These are phyloP conservation scores for Alternaria novae-zelandiae DNA, from an alignment of 2,329 filamentous ascomycete genomes.

Conservation along the genomic window DNA sequence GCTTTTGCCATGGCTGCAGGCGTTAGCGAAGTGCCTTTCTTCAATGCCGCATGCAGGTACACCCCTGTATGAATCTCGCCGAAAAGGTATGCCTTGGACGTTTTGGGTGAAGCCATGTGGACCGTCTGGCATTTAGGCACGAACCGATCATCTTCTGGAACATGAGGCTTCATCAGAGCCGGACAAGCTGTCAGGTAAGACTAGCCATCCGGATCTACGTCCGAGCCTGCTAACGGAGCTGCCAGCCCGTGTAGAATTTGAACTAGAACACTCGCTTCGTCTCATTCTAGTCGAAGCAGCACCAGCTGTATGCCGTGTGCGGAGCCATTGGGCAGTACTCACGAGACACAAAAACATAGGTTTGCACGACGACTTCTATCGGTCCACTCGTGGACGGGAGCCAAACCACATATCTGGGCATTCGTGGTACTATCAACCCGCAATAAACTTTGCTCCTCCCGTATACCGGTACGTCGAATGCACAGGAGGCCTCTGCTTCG, in stretches of 20 bases:
- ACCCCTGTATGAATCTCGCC: constrained; percentile 29
- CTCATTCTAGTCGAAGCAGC: constrained; percentile 13
- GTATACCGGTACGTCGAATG: constrained; percentile 4
- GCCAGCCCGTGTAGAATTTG: constrained; percentile 23
- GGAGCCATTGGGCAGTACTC: constrained; percentile 26
- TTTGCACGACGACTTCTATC: constrained; percentile 27
- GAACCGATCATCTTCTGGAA: constrained; percentile 25
- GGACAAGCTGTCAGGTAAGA: constrained; percentile 16
- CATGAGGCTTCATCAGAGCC: constrained; percentile 22
- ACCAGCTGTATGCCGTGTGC: constrained; percentile 15
- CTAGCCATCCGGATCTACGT: constrained; percentile 39
- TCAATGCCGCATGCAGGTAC: constrained; percentile 23
- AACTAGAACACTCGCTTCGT: constrained; percentile 26
- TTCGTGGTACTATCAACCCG: constrained; percentile 30
- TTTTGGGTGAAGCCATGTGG: constrained; percentile 25
- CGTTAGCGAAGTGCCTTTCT: constrained; percentile 24
- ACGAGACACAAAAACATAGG: constrained; percentile 21
- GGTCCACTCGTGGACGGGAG: constrained; percentile 28
- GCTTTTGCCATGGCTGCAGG: constrained; percentile 23
- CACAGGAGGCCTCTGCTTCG: background rate
- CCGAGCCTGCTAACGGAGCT: constrained; percentile 31
- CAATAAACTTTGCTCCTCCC: constrained; percentile 24
- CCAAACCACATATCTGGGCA: constrained; percentile 21
- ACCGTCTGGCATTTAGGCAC: constrained; percentile 15
- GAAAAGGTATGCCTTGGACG: constrained; percentile 20